These are phyloP conservation scores for Xylaria intraflava DNA, from an alignment of 495 filamentous ascomycete species.

Conservation along the genomic window DNA sequence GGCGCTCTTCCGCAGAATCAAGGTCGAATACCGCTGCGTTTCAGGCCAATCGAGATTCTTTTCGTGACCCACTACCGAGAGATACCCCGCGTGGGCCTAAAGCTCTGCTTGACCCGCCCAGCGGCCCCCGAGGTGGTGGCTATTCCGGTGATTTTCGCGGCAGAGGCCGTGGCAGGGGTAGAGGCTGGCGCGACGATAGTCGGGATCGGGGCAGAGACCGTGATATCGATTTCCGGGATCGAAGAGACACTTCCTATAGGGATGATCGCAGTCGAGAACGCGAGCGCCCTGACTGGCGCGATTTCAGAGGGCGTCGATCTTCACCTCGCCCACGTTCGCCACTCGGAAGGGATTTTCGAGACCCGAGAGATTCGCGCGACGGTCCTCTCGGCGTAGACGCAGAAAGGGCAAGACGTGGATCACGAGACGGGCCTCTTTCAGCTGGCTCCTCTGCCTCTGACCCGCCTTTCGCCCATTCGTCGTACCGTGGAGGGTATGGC, in stretches of 20 bases:
- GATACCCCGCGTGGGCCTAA: slow-evolving; percentile 66
- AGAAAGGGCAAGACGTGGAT: slow-evolving; percentile 46
- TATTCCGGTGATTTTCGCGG: slow-evolving; percentile 44
- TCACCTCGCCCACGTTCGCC: slow-evolving; percentile 44
- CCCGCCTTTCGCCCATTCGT: slow-evolving; percentile 44
- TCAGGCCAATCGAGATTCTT: slow-evolving; percentile 43
- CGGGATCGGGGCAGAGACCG: slow-evolving; percentile 54
- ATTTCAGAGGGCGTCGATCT: slow-evolving; percentile 39
- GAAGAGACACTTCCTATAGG: slow-evolving; percentile 39
- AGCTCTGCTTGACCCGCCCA: slow-evolving; percentile 58
- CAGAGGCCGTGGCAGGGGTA: slow-evolving; percentile 40
- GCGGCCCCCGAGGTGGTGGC: slow-evolving; percentile 48
- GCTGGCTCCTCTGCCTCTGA: slow-evolving; percentile 65
- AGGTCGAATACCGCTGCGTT: slow-evolving; percentile 43
- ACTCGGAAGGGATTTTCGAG: slow-evolving; percentile 34
- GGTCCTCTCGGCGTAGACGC: slow-evolving; percentile 40
- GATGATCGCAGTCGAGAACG: slow-evolving; percentile 46
- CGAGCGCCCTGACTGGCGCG: slow-evolving; percentile 35
- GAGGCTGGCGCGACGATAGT: slow-evolving; percentile 51
- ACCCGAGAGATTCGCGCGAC: slow-evolving; percentile 34
- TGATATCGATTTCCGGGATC: slow-evolving; percentile 49
- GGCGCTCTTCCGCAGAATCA: slow-evolving; percentile 42
- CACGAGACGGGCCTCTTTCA: slow-evolving; percentile 55
- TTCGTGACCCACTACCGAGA: slow-evolving; percentile 37
- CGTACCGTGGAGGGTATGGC: slow-evolving; percentile 51